Evolutionary conservation across 352 stramenopile genomes (phyloP), one percentile per base, ranked within the genome.

Genomic region (Blastocystis sp.): DNA sequence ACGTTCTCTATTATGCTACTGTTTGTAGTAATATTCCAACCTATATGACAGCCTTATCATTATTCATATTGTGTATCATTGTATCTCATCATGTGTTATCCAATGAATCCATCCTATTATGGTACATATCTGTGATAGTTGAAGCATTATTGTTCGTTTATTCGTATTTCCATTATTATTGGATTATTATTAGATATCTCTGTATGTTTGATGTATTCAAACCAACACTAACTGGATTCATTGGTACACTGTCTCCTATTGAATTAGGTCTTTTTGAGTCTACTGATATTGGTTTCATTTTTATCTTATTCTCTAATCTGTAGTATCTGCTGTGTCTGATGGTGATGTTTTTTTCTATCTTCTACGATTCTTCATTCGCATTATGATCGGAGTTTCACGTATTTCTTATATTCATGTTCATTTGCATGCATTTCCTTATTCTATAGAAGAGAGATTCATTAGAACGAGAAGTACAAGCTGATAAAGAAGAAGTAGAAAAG

Each of bases 331-430:
- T 9, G 71, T 83, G 3, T 32, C 52, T 29, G 52, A 29, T 27
- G 71, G 71, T 37, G 52, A 83, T 32, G 71, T 83, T 21, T 83
- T 83, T 27, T 83, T 37, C 35, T 83, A 83, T 27, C 51, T 83
- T 1, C 19, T 83, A 37, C 71, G 51, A 42, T 83, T 83, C 46
- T 83, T 83, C n/a, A 9, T 67, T 43, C 71, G 71, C 27, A 83
- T 83, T 42, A 52, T 83, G 27, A 83, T 83, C 35, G 71, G 24
- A 61, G 32, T 39, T 19, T 67, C 42, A 14, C 71, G 71, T 42
- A 83, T 83, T n/a, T 27, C 39, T 12, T 83, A 83, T 63, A n/a
- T 83, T 11, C 32, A 65, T 19, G 63, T 74, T 21, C 19, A 1
- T 43, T 1, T 46, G 11, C 32, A 21, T 42, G 29, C 0, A 9